Evolutionary conservation across 2,329 filamentous ascomycete genomes (phyloP).

Genomic region (Claviceps sp.): DNA sequence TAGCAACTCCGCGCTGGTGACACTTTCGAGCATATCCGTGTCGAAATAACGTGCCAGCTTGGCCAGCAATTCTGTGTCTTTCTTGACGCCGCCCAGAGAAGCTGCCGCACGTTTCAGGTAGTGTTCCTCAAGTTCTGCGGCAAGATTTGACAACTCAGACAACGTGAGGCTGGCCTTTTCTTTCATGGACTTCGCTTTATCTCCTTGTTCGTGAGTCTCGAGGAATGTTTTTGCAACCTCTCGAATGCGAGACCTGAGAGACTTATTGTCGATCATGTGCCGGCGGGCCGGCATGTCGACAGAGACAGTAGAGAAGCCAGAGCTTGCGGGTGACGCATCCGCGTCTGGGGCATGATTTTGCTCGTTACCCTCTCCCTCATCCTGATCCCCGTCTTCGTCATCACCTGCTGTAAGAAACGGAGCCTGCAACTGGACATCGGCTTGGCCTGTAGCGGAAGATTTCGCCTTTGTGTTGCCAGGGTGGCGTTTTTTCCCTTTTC

Average conservation of each 20-base stretch:
- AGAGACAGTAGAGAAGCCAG: conserved; percentile 53
- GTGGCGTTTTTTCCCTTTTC: not conserved
- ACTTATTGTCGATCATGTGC: conserved; percentile 33
- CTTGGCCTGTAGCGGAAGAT: conserved; percentile 9
- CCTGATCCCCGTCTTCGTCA: conserved; percentile 25
- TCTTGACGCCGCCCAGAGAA: conserved; percentile 20
- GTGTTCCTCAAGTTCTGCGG: conserved; percentile 56
- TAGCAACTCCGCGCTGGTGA: conserved; percentile 88
- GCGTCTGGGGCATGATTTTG: conserved; percentile 33
- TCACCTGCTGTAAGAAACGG: conserved; percentile 2
- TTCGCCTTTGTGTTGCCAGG: conserved; percentile 12
- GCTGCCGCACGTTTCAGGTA: conserved; percentile 45
- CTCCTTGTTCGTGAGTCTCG: conserved; percentile 66
- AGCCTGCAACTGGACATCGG: not conserved
- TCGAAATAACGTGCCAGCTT: conserved; percentile 75
- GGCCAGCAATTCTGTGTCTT: conserved; percentile 56
- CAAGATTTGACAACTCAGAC: conserved; percentile 55
- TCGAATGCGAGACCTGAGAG: conserved; percentile 55
- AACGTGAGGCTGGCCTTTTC: conserved; percentile 68
- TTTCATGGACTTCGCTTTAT: conserved; percentile 58
- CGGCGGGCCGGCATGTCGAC: conserved; percentile 40
- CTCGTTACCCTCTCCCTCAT: conserved; percentile 43
- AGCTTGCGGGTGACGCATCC: conserved; percentile 52
- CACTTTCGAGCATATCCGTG: conserved; percentile 76
- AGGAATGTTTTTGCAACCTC: conserved; percentile 72